These are phyloP conservation scores for Schwanniomyces pseudopolymorphus DNA, from an alignment of 805 yeast species.

Conservation along the genomic window DNA sequence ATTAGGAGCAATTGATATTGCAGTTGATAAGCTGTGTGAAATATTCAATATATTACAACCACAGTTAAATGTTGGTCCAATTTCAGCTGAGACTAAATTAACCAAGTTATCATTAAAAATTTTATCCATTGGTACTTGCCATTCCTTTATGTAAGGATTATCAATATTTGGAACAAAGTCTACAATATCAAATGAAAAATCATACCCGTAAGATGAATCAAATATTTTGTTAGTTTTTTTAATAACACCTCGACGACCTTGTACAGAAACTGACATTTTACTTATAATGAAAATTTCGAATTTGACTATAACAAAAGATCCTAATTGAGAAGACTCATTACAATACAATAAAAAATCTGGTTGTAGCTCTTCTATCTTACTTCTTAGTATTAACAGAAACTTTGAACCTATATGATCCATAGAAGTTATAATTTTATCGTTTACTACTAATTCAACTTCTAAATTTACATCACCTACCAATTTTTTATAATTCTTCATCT, in stretches of 20 bases:
- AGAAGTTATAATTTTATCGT: not conserved
- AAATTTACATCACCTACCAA: slow-evolving; percentile 4
- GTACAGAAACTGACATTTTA: not conserved
- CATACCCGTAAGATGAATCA: not conserved
- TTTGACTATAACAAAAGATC: slow-evolving; percentile 1
- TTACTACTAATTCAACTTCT: not conserved
- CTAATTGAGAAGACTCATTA: slow-evolving; percentile 3
- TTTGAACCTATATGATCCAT: not conserved
- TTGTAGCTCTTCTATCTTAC: not conserved
- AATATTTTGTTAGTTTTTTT: not conserved
- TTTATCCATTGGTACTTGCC: slow-evolving; percentile 2
- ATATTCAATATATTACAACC: not conserved
- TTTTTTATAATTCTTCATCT: slow-evolving; percentile 1
- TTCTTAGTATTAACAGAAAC: not conserved
- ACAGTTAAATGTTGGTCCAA: not conserved
- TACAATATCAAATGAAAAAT: slow-evolving; percentile 1
- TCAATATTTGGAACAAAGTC: slow-evolving; percentile 3
- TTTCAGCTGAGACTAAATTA: not conserved
- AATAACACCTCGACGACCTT: not conserved
- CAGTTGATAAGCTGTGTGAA: not conserved
- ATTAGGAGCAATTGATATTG: slow-evolving; percentile 2
- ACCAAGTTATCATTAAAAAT: not conserved
- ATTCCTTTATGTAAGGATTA: slow-evolving; percentile 3
- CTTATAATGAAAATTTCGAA: not conserved
- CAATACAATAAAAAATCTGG: slow-evolving; percentile 3